Base-by-base conservation (phyloP, 257 asterid species). In the Scutellaria barbata region DNA sequence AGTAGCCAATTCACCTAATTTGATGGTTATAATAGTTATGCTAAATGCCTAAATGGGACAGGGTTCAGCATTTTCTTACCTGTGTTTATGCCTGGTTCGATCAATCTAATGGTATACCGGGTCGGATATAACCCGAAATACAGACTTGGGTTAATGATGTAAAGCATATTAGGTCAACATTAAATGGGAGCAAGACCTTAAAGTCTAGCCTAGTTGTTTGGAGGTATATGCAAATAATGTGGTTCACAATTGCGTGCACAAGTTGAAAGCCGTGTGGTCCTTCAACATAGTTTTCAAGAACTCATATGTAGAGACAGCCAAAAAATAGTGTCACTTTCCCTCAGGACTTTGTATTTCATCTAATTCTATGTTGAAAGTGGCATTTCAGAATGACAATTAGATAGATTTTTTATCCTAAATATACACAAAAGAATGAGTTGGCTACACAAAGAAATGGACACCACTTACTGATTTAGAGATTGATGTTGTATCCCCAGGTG, bases 401-500 rank as follows among this genome's bases (percentile, higher is more conserved):
- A 30, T 30, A 30, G 35, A 30, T 39, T 14, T 3, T 61, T 4
- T 10, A 40, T 61, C 45, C 52, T 62, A 62, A 62, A 47, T 43
- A 43, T 55, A 70, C 79, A 57, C 66, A 45, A 55, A 74, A 65
- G 53, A 74, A 53, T 16, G 25, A 25, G 41, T 64, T 55, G 46
- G 41, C 79, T 55, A 67, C 42, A 11, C 18, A 69, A 9, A 58
- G 35, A 30, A 46, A 47, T 12, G 33, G 40, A 33, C 41, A 43
- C n/a, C 10, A 69, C 1, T 54, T 56, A 42, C 5, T 47, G 47
- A 41, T 14, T 45, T 6, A 10, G 68, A 17, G 40, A 63, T 42
- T 43, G 5, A 13, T 55, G 17, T 61, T 39, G 10, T 17, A 17
- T 60, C 50, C 13, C 13, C 7, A 8, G 39, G 18, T 45, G 56